These are phyloP conservation scores for Alternaria burnsii DNA, from an alignment of 2,329 filamentous ascomycete genomes.

Conservation along the genomic window DNA sequence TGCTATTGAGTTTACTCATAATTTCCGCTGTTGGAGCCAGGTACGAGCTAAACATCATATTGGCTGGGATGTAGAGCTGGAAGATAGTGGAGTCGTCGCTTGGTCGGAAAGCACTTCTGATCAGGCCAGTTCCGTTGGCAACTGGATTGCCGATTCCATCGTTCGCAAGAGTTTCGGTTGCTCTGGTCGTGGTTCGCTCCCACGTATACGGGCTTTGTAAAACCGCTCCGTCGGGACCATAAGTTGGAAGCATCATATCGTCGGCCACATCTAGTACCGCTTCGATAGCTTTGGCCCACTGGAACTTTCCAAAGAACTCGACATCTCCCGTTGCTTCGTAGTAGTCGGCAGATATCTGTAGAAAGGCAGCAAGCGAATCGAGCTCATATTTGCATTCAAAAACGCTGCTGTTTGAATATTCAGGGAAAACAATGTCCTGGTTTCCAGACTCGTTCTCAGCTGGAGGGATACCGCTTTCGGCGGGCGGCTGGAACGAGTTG, in stretches of 20 bases:
- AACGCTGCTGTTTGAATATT: conserved; percentile 54
- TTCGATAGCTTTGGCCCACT: conserved; percentile 58
- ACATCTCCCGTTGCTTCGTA: conserved; percentile 59
- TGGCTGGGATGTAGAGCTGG: conserved; percentile 60
- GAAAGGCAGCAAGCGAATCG: conserved; percentile 61
- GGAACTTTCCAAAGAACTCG: conserved; percentile 59
- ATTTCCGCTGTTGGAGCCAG: conserved; percentile 64
- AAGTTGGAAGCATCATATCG: conserved; percentile 59
- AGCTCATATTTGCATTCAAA: conserved; percentile 66
- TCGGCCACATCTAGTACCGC: conserved; percentile 56
- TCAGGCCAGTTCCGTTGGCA: conserved; percentile 58
- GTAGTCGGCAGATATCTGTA: conserved; percentile 60
- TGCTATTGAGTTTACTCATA: conserved; percentile 58
- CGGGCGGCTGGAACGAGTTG: conserved; percentile 62
- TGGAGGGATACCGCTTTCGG: conserved; percentile 55
- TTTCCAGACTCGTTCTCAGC: conserved; percentile 51
- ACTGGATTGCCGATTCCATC: conserved; percentile 61
- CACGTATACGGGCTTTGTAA: conserved; percentile 57
- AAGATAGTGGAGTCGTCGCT: conserved; percentile 61
- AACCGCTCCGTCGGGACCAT: conserved; percentile 56
- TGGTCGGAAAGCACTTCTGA: conserved; percentile 60
- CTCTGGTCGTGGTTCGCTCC: conserved; percentile 53
- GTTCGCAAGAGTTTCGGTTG: conserved; percentile 62
- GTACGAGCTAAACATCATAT: conserved; percentile 77
- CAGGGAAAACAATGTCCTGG: conserved; percentile 54